phyloP scores from a whole-genome alignment of 2,329 filamentous ascomycete species.

The Magnaporthales sp. region DNA sequence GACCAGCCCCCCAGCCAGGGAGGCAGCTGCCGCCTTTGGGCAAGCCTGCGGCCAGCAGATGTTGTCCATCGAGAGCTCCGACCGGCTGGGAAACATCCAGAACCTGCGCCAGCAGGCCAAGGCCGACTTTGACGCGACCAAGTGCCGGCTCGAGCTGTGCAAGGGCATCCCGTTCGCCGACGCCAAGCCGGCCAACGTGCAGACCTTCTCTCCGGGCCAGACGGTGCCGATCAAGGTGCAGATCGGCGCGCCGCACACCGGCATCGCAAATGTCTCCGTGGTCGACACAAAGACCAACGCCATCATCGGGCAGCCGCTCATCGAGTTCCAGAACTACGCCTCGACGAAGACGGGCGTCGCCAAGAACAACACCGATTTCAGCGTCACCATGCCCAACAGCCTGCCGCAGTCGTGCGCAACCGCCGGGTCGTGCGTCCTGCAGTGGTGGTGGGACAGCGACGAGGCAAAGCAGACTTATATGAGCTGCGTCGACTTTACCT shows the following conservation, averaged over 20 bases:
- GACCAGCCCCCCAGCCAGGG: constrained; percentile 34
- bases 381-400: constrained; percentile 42
- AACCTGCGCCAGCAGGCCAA: constrained; percentile 39
- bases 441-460: constrained; percentile 34
- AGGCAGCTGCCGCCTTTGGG: constrained; percentile 40
- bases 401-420: constrained; percentile 32
- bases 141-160: constrained; percentile 46
- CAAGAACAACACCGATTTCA: constrained; percentile 37
- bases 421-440: constrained; percentile 39
- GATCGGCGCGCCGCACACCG: constrained; percentile 43
- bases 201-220: constrained; percentile 41
- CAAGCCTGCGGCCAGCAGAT: constrained; percentile 45
- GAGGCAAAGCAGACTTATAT: constrained; percentile 45
- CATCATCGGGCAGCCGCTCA: constrained; percentile 37
- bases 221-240: constrained; percentile 32
- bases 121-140: constrained; percentile 38
- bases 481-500: constrained; percentile 41
- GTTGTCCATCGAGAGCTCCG: constrained; percentile 40
- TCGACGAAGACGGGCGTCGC: constrained; percentile 31
- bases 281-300: constrained; percentile 38
- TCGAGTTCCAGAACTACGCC: constrained; percentile 40
- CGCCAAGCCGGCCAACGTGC: constrained; percentile 34
- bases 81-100: constrained; percentile 50
- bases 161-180: constrained; percentile 50
- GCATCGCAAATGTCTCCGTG: constrained; percentile 45